Evolutionary conservation across 2,329 filamentous ascomycete genomes (phyloP).

Genomic region (Cordyceps tenuipes): DNA sequence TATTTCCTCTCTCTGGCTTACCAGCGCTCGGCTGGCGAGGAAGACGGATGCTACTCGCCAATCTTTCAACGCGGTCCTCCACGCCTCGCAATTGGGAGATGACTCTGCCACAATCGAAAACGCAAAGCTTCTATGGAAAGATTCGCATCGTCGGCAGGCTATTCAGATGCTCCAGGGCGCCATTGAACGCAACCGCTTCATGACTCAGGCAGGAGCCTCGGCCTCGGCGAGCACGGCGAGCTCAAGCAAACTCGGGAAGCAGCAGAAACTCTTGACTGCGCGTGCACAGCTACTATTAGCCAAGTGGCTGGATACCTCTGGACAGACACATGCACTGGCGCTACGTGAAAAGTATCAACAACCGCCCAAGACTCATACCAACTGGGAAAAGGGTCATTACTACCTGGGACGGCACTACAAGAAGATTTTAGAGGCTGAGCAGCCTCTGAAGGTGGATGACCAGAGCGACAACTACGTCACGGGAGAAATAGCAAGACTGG

Average conservation of each 20-base stretch:
- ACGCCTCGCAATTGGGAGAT: conserved; percentile 77
- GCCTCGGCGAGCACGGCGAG: conserved; percentile 12
- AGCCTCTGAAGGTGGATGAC: conserved; percentile 63
- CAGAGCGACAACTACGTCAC: conserved; percentile 69
- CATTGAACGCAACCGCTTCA: conserved; percentile 73
- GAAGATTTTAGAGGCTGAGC: conserved; percentile 86
- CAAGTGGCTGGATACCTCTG: conserved; percentile 94
- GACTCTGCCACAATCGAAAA: conserved; percentile 90
- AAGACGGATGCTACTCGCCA: conserved; percentile 78
- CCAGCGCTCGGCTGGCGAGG: conserved; percentile 74
- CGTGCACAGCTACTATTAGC: conserved; percentile 81
- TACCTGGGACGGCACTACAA: conserved; percentile 96
- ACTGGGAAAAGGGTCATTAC: conserved; percentile 96
- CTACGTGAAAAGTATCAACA: conserved; percentile 76
- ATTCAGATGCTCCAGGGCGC: conserved; percentile 86
- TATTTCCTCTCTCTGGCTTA: conserved; percentile 77
- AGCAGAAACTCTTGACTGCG: conserved; percentile 56
- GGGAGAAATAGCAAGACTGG: conserved; percentile 77
- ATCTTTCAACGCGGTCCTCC: conserved; percentile 88
- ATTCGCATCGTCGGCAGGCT: conserved; percentile 87
- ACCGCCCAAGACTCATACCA: conserved; percentile 59
- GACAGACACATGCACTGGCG: conserved; percentile 77
- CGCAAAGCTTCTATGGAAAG: conserved; percentile 84
- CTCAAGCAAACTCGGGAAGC: conserved; percentile 30
- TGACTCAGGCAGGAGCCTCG: conserved; percentile 32